These are phyloP conservation scores for Onygenales sp. DNA, from an alignment of 2,329 filamentous ascomycete genomes.

Conservation along the genomic window DNA sequence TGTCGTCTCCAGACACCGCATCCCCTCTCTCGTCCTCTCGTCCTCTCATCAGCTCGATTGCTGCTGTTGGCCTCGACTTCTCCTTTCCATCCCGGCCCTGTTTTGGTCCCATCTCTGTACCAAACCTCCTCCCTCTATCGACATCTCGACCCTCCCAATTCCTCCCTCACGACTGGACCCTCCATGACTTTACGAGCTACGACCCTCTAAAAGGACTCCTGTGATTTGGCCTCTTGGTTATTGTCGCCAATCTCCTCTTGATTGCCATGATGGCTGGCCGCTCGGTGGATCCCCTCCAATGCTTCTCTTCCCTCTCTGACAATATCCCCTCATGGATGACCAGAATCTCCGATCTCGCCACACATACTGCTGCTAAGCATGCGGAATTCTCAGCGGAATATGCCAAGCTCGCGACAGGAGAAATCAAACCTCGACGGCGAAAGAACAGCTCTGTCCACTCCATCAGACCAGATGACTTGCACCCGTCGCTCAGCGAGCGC, in stretches of 20 bases:
- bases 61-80: no score
- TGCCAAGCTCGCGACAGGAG: slow-evolving; percentile 20
- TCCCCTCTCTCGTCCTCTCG: no score
- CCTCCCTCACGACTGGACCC: not conserved
- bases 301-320: slow-evolving; percentile 35
- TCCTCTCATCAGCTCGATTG: no score
- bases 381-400: slow-evolving; percentile 35
- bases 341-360: slow-evolving; percentile 32
- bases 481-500: not conserved
- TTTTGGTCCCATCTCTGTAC: no score
- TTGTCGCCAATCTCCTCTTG: slow-evolving; percentile 4
- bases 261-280: slow-evolving; percentile 2
- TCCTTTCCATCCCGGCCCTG: no score
- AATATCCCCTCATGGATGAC: slow-evolving; percentile 37
- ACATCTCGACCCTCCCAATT: not conserved
- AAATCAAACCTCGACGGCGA: slow-evolving; percentile 22
- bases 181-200: slow-evolving; percentile 9
- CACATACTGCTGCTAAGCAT: slow-evolving; percentile 31
- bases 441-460: slow-evolving; percentile 36
- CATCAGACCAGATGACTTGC: slow-evolving; percentile 23
- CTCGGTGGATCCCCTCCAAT: slow-evolving; percentile 34
- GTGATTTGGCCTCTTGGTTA: not conserved
- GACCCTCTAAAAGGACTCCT: slow-evolving; percentile 1
- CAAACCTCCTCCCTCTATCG: not conserved
- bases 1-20: no score